A percentile compares a stretch with the other conserved stretches of the same genome.
These are phyloP conservation scores for Fennellomyces sp. DNA, from an alignment of 371 early-diverging fungal species.

Conservation along the genomic window DNA sequence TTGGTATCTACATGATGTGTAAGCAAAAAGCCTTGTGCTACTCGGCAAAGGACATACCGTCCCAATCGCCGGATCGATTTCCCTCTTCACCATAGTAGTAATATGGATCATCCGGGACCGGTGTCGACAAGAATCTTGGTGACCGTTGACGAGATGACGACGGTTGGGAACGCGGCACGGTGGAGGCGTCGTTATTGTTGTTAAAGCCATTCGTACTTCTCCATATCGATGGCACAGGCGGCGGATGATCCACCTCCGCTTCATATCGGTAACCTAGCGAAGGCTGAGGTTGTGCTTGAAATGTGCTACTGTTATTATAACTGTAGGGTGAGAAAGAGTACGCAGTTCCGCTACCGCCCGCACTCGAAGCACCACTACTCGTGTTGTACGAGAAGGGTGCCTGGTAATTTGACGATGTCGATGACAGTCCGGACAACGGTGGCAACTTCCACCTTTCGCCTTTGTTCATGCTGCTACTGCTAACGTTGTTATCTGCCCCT, in stretches of 20 bases:
- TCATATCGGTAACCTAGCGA: not conserved
- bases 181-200: not conserved
- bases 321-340: not conserved
- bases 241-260: not conserved
- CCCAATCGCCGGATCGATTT: not conserved
- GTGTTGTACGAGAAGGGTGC: constrained; percentile 1
- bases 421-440: not conserved
- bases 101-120: constrained; percentile 9
- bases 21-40: too few relatives aligned
- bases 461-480: not conserved
- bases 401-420: constrained; percentile 1
- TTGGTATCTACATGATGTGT: too few relatives aligned
- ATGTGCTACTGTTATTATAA: not conserved
- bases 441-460: constrained; percentile 9
- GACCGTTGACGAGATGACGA: too few relatives aligned
- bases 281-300: not conserved
- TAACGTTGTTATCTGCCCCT: not conserved
- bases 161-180: not conserved
- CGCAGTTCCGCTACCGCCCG: not conserved
- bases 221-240: not conserved
- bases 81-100: constrained; percentile 5
- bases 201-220: not conserved
- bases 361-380: not conserved
- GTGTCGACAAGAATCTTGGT: not conserved
- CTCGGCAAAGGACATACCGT: not conserved